Evolutionary conservation across 768 basidiomycete species (phyloP).

Genomic region (Chalciporus pseudorubinellus): DNA sequence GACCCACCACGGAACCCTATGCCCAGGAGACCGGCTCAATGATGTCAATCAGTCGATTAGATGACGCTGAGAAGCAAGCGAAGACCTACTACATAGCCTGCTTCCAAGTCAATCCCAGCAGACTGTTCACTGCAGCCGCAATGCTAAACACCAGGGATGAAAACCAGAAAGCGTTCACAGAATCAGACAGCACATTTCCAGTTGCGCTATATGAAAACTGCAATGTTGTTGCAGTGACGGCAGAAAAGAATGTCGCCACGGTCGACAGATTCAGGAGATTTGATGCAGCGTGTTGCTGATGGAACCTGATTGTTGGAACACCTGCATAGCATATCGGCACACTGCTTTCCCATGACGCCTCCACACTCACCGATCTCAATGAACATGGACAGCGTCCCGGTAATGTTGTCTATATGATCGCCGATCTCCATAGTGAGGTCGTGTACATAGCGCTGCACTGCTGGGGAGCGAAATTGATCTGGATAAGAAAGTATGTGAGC

Average conservation of each 20-base stretch:
- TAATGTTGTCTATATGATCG: slow-evolving; percentile 52
- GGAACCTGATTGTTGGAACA: slow-evolving; percentile 54
- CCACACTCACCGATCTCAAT: slow-evolving; percentile 49
- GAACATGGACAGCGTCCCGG: slow-evolving; percentile 48
- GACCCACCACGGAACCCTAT: slow-evolving; percentile 58
- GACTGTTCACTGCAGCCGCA: slow-evolving; percentile 51
- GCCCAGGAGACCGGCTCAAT: slow-evolving; percentile 49
- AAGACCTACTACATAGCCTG: slow-evolving; percentile 53
- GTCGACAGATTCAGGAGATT: slow-evolving; percentile 52
- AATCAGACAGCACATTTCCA: slow-evolving; percentile 36
- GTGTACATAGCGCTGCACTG: slow-evolving; percentile 55
- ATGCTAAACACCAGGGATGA: slow-evolving; percentile 55
- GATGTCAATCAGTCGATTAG: slow-evolving; percentile 18
- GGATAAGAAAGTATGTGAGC: slow-evolving; percentile 7
- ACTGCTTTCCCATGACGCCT: slow-evolving; percentile 17
- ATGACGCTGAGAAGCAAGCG: slow-evolving; percentile 5
- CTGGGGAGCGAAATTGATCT: slow-evolving; percentile 52
- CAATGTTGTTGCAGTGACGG: slow-evolving; percentile 50
- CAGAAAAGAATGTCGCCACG: slow-evolving; percentile 54
- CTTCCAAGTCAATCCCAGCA: slow-evolving; percentile 54
- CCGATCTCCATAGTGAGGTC: slow-evolving; percentile 51
- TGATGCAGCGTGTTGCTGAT: slow-evolving; percentile 49
- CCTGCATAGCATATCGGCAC: slow-evolving; percentile 36
- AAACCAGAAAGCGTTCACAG: slow-evolving; percentile 55
- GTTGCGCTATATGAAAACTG: slow-evolving; percentile 44